Conservation (phyloP, 495 filamentous ascomycete genomes). For the Ramalina intermedia region DNA sequence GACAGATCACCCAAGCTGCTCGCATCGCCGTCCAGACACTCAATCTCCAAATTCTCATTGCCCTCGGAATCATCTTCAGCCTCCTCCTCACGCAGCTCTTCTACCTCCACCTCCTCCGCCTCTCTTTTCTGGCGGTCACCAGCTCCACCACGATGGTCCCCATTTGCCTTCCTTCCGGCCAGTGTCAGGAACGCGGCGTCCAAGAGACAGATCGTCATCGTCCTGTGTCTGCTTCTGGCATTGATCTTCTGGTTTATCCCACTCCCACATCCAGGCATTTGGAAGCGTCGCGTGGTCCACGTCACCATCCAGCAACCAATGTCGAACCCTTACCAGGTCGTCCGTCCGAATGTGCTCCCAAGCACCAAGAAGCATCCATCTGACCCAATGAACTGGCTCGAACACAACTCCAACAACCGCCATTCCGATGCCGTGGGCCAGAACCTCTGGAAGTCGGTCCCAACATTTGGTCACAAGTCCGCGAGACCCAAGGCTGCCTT, state of each 20-base stretch:
- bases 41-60: conserved; percentile 11
- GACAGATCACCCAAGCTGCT: conserved; percentile 16
- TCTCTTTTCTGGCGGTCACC: conserved; percentile 13
- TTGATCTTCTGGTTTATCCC: conserved; percentile 20
- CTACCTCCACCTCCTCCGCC: conserved; percentile 7
- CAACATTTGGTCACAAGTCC: conserved; percentile 8
- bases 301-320: conserved; percentile 7
- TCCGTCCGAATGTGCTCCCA: conserved; percentile 11
- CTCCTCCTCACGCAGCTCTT: conserved; percentile 10
- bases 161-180: conserved; percentile 12
- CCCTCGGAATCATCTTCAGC: conserved; percentile 5
- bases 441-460: conserved; percentile 8
- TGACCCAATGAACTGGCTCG: conserved; percentile 23
- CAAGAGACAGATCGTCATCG: conserved; percentile 14
- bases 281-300: conserved; percentile 10
- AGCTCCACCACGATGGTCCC: conserved; percentile 11
- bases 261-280: conserved; percentile 8
- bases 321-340: conserved; percentile 14
- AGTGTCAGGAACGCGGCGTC: conserved; percentile 16
- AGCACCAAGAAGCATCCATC: conserved; percentile 11
- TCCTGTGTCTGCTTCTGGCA: conserved; percentile 15
- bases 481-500: conserved; percentile 19
- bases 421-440: conserved; percentile 13
- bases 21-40: conserved; percentile 6
- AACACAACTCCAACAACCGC: conserved; percentile 24